These are phyloP conservation scores for Trichopus zeylanicus DNA, from an alignment of 116 monocot genomes.

Conservation along the genomic window DNA sequence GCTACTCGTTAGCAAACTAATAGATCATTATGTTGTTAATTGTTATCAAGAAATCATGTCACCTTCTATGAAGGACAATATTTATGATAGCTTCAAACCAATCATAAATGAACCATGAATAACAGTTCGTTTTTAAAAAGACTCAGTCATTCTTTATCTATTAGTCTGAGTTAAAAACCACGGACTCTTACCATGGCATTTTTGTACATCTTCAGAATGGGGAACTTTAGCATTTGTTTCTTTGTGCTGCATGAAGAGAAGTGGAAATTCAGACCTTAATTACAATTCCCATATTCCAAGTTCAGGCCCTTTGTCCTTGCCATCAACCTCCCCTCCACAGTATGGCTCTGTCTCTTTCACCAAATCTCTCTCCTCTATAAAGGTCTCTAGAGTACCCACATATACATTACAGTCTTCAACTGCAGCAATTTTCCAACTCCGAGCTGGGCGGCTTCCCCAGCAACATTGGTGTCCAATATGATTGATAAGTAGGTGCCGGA, in stretches of 20 bases:
- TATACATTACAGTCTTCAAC: constrained; percentile 98
- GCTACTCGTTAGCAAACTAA: too few relatives aligned
- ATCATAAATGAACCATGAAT: too few relatives aligned
- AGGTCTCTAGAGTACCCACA: constrained; percentile 91
- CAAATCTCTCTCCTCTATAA: constrained; percentile 81
- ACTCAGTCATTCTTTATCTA: too few relatives aligned
- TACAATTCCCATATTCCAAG: constrained; percentile 89
- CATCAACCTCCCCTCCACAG: constrained; percentile 59
- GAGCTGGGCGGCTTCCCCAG: constrained; percentile 85
- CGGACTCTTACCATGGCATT: constrained; percentile 77
- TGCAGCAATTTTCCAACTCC: constrained; percentile 70
- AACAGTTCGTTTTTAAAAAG: too few relatives aligned
- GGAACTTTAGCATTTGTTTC: constrained; percentile 62
- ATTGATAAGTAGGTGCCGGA: constrained; percentile 74
- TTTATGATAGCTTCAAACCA: too few relatives aligned
- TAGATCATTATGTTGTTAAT: too few relatives aligned
- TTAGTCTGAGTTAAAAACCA: too few relatives aligned
- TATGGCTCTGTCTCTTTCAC: constrained; percentile 54
- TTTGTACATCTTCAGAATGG: constrained; percentile 78
- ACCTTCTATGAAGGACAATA: too few relatives aligned
- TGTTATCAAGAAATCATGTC: too few relatives aligned
- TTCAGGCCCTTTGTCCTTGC: constrained; percentile 41
- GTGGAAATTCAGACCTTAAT: constrained; percentile 71
- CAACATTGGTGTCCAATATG: constrained; percentile 92
- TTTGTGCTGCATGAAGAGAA: constrained; percentile 65